Evolutionary conservation across 1,284 basidiomycete species (phyloP), one percentile per base, ranked within the genome.

Genomic region (Moesziomyces sp.): DNA sequence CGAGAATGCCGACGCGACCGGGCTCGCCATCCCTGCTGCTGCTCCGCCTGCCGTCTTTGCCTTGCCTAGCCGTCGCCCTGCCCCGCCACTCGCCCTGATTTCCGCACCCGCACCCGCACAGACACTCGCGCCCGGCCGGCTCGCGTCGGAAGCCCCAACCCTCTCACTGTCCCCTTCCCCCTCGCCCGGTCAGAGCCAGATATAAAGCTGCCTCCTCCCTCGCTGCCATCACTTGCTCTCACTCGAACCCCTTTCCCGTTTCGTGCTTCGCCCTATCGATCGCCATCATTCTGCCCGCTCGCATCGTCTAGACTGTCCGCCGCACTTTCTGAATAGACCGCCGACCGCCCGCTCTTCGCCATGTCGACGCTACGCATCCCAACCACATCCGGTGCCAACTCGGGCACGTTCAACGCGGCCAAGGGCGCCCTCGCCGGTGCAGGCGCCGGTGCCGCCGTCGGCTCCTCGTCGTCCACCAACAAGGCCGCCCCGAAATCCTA

Each of bases 371-470:
- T 74, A 5, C 63, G 67, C n/a, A 64, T 64, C 10, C 57, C 67
- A 13, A 42, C 47, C n/a, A 21, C 52, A 5, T 59, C 67, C 2
- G 57, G 59, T 28, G 58, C 72, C 46, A 70, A 64, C 46, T 43
- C 58, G 2, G 62, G 66, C 56, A 70, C 66, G 8, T 50, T 74
- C 52, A 63, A 63, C 23, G 72, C 72, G 3, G 72, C 72, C 43
- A 74, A 74, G 35, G 67, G 62, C n/a, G 67, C 67, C 1, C 63
- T 74, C 19, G 67, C 63, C 8, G 71, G 71, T 40, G 71, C 71
- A 7, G 65, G 65, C 16, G 66, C 52, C 3, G 70, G 70, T 16
- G 62, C 66, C 9, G 66, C 62, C 9, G 64, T 52, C 16, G 58
- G 62, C 21, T 42, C 64, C 3, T 44, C 59, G 9, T 30, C 49